Evolutionary conservation across 345 rosid species (phyloP), one percentile per base, ranked within the genome.

Genomic region (Erodium maritimum): DNA sequence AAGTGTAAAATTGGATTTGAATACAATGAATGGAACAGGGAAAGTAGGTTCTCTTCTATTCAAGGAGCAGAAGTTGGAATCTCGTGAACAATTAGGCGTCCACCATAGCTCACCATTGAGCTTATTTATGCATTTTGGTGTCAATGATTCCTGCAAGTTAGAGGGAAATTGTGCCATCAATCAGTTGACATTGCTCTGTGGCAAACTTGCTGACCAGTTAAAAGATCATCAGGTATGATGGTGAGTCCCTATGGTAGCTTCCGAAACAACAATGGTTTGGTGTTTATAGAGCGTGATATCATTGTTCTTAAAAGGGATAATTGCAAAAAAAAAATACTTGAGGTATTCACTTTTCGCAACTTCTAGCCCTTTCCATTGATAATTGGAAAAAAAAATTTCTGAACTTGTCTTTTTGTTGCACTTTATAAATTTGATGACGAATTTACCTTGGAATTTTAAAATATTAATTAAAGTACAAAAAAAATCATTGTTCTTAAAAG

Each of bases 201-300:
- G 46, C 46, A 12, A 37, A 12, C 6, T 37, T 37, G 6, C 14
- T 37, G 50, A 71, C 52, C 67, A 68, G 52, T 70, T 77, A 5
- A 66, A 77, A 51, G 74, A 37, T 78, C 84, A 82, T 75, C 84
- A 88, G 97, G 96, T 88, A 88, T 54, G 88, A 74, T 67, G 85
- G 84, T 86, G 82, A 85, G 84, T 78, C 63, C 56, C 57, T 55
- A 17, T 34, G 62, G 13, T 4, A 29, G 34, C 34, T 29, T 29
- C 8, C 13, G 33, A 25, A 3, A 25, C 7, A 25, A 25, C 33
- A 25, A 25, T 25, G 7, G 3, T 25, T 25, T 7, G 7, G 33
- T 25, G 33, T 2, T 25, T 25, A 25, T 25, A 25, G 33, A 25
- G 33, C 33, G 33, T 25, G 33, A 25, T 2, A 25, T 25, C 33